These are phyloP conservation scores for Ilyonectria sp. DNA, from an alignment of 2,329 filamentous ascomycete species.

Conservation along the genomic window DNA sequence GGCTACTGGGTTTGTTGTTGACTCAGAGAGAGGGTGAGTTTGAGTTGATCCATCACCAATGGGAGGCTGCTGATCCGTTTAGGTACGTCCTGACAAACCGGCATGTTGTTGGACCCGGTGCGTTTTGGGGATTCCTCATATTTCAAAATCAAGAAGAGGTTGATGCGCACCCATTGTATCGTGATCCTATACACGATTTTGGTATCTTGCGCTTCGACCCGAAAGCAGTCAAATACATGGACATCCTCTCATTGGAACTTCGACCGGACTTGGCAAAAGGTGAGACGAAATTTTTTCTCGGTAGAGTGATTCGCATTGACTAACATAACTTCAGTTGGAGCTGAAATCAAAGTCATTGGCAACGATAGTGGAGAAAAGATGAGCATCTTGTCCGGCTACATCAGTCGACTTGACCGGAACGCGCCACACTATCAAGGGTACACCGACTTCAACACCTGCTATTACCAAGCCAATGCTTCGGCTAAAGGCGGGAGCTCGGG, in stretches of 20 bases:
- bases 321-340: constrained; percentile 73
- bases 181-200: constrained; percentile 98
- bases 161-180: constrained; percentile 95
- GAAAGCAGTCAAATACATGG: constrained; percentile 97
- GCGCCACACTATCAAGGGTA: constrained; percentile 98
- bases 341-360: constrained; percentile 96
- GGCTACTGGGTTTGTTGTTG: constrained; percentile 98
- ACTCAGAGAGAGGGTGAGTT: constrained; percentile 86
- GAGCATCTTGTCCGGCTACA: constrained; percentile 97
- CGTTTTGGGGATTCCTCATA: constrained; percentile 98
- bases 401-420: constrained; percentile 95
- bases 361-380: constrained; percentile 99
- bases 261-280: constrained; percentile 87
- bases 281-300: constrained; percentile 40
- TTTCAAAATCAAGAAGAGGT: constrained; percentile 99
- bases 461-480: constrained; percentile 97
- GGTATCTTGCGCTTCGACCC: constrained; percentile 97
- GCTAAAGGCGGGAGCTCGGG: constrained; percentile 97
- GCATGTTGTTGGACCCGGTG: constrained; percentile 94
- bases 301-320: background rate
- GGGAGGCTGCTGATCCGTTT: constrained; percentile 6
- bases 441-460: constrained; percentile 95
- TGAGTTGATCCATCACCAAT: background rate
- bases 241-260: constrained; percentile 83
- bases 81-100: constrained; percentile 88